Evolutionary conservation across 2,329 filamentous ascomycete genomes (phyloP), one percentile per base, ranked within the genome.

Genomic region (Chaetomiaceae sp.): DNA sequence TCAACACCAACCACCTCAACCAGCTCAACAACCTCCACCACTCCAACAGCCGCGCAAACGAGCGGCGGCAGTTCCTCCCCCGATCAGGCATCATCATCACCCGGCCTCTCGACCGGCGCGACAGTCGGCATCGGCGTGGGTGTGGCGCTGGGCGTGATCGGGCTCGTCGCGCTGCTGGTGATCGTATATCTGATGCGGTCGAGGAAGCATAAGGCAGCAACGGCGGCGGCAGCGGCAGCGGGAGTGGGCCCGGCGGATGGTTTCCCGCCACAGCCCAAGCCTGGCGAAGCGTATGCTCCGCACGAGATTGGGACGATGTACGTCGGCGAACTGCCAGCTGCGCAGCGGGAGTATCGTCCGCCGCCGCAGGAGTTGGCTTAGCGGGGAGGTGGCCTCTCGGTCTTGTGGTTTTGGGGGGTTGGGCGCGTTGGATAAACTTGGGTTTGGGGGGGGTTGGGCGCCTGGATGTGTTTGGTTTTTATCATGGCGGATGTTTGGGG

Each of bases 81-180:
- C n/a, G n/a, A n/a, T n/a, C 22, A 24, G 9, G 22, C 33, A 20
- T 8, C 15, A 35, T 8, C 33, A 15, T 35, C 14, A n/a, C 20
- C 19, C n/a, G 42, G 42, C 18, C 27, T 44, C 14, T n/a, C 42
- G 6, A 38, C 42, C 1, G 42, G 41, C 9, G 41, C 33, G n/a
- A 33, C 33, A 11, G 12, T 37, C 12, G 41, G 41, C 1, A 29
- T 37, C 15, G 33, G 41, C 18, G 33, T 37, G 17, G 41, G 41
- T 4, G 33, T 43, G 8, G 33, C 22, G 7, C 18, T 43, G 10
- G 41, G 41, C n/a, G 41, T 44, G 10, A 12, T 38, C 6, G 34
- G 34, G 14, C 20, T 44, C 26, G 42, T 26, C 6, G 42, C 42
- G 3, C 26, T 44, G 17, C 19, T 44, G 8, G 42, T 19, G 14